Base-by-base conservation (phyloP, 2,329 filamentous ascomycete species). In the Septoria petroselini region DNA sequence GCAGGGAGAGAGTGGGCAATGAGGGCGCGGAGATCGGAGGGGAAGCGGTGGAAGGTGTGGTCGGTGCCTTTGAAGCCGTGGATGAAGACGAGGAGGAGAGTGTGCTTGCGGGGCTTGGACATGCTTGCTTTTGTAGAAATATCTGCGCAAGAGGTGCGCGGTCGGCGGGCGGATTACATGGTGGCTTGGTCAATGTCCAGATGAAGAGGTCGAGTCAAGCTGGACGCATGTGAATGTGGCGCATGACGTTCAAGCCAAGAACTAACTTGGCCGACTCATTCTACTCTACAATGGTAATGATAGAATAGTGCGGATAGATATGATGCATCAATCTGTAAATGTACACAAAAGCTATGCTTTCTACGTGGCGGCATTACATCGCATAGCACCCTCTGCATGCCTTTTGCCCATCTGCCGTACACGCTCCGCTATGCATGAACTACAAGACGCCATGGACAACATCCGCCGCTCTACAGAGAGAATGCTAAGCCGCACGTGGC, bases 21-120 rank as follows among this genome's bases (percentile, higher is more conserved):
- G 27, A 85, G 75, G 15, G 77, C 74, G 43, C 81, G 79, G 37
- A 93, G 76, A 65, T 91, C 81, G 55, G 82, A 77, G n/a, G 86
- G 84, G 67, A 91, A 91, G 44, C 77, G 73, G 42, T 83, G 82
- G 70, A 93, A 93, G 49, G 88, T 93, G 66, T 84, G 76, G 61
- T 91, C 86, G 68, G 79, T 84, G 62, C 88, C 88, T 78, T 93
- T 89, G 80, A 94, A 94, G 66, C 88, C 88, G 70, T 94, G 88
- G 54, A 93, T 88, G 69, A 93, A 93, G 65, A 86, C 87, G 52
- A 94, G 73, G 31, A 94, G 71, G 30, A 94, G 71, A 51, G 86
- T 93, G 73, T 88, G 90, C 75, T 85, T 86, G 52, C 60, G 64
- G 2, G 30, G 9, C 23, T 38, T 38, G 23, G 7, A 35, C 33